Evolutionary conservation across 2,329 filamentous ascomycete species (phyloP).

Genomic region (Ascochyta lentis): DNA sequence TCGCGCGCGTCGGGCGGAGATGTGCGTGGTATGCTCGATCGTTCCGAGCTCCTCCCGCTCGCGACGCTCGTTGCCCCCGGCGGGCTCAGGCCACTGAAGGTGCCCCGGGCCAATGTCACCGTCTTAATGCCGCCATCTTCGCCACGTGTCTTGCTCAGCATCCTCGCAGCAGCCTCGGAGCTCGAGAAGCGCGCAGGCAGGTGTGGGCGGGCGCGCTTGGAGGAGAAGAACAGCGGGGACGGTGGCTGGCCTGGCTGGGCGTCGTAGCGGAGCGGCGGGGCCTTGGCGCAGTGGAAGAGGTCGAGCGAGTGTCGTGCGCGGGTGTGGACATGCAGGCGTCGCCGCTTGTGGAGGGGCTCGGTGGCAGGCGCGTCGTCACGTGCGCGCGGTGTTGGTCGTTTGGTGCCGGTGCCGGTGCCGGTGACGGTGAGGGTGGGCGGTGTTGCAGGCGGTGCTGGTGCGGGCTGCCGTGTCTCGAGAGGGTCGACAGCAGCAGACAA

Average conservation of each 20-base stretch:
- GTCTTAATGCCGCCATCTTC: slow-evolving; percentile 60
- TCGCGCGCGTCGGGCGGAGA: slow-evolving; percentile 61
- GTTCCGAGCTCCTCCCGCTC: slow-evolving; percentile 62
- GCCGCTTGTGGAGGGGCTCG: slow-evolving; percentile 47
- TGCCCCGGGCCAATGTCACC: slow-evolving; percentile 58
- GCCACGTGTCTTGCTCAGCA: slow-evolving; percentile 58
- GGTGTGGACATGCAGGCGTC: slow-evolving; percentile 27
- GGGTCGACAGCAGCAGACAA: slow-evolving; percentile 6
- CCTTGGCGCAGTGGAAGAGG: slow-evolving; percentile 41
- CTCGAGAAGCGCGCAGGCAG: slow-evolving; percentile 63
- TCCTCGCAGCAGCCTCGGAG: slow-evolving; percentile 65
- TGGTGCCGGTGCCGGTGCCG: slow-evolving; percentile 11
- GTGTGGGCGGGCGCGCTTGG: slow-evolving; percentile 50
- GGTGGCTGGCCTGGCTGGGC: slow-evolving; percentile 51
- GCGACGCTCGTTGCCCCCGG: slow-evolving; percentile 56
- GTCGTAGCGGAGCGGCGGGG: slow-evolving; percentile 25
- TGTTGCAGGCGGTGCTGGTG: slow-evolving; percentile 14
- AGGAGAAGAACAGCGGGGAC: slow-evolving; percentile 62
- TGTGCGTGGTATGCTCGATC: slow-evolving; percentile 57
- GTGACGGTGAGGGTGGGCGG: slow-evolving; percentile 16
- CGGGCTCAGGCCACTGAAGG: slow-evolving; percentile 48
- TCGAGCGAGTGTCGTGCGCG: slow-evolving; percentile 47
- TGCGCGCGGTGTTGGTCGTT: slow-evolving; percentile 8
- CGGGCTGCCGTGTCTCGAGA: slow-evolving; percentile 8
- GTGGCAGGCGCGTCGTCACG: slow-evolving; percentile 24